Evolutionary conservation across 129 eudicot genomes (phyloP), one percentile per base, ranked within the genome.

Genomic region (Mikania micrantha): DNA sequence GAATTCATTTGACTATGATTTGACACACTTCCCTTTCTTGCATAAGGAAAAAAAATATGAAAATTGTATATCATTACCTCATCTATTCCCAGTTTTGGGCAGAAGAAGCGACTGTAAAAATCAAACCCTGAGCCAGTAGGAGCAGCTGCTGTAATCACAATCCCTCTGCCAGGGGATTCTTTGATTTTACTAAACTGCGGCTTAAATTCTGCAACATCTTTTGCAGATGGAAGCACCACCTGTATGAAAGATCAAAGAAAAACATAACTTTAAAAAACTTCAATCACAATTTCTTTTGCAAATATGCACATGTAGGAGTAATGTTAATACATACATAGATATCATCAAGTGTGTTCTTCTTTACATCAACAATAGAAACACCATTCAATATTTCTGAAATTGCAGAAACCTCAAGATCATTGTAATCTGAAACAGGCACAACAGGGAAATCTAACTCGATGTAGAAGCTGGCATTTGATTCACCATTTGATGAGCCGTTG

Each of bases 371-470:
- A 36, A 84, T 68, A 38, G 86, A 74, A 53, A 83, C 87, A 73
- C 85, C 85, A 20, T 71, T 82, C 45, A 92, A 68, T 60, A 81
- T 80, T 63, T 88, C 78, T 29, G 84, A 88, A 68, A 92, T 21
- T 48, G 70, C 66, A 16, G 86, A 73, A 75, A 80, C 52, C 21
- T 77, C 85, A 22, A 60, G 79, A 67, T 73, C 63, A 21, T 48
- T 44, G 22, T 57, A 80, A 35, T 84, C 87, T 11, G 56, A 32
- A 17, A 84, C 13, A 3, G 91, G 77, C 48, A 86, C 84, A 36
- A 71, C 88, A 25, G 98, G 98, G 75, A 92, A 92, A 71, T 88
- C 81, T 61, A 92, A 72, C 56, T 92, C 95, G 15, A 88, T 80
- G 20, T 70, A 72, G 64, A 78, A 82, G 39, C 77, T 72, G 19